phyloP scores from a whole-genome alignment of 2,329 filamentous ascomycete species.

The Fusarium sulawesiense region DNA sequence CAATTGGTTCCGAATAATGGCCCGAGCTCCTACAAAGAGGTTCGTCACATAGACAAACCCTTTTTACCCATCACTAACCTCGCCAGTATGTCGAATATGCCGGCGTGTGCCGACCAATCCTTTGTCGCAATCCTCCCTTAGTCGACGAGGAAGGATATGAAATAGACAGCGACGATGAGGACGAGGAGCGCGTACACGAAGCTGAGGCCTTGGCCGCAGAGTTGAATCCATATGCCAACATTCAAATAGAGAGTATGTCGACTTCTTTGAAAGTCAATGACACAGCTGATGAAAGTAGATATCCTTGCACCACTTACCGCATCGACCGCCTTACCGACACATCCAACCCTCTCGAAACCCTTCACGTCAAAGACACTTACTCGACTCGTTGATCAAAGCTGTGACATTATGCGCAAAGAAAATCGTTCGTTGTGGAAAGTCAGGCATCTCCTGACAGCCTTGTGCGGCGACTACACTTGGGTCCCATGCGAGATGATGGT shows the following conservation, averaged over 20 bases:
- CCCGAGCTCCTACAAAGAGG: slow-evolving; percentile 77
- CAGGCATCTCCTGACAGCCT: slow-evolving; percentile 76
- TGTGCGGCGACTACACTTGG: slow-evolving; percentile 81
- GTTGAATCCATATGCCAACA: slow-evolving; percentile 78
- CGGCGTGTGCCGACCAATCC: slow-evolving; percentile 77
- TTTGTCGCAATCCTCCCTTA: slow-evolving; percentile 77
- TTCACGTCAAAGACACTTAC: slow-evolving; percentile 80
- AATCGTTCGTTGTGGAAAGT: slow-evolving; percentile 78
- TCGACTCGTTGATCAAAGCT: slow-evolving; percentile 75
- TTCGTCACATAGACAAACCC: slow-evolving; percentile 48
- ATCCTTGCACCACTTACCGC: slow-evolving; percentile 80
- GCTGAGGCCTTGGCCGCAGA: slow-evolving; percentile 73
- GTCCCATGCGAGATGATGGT: slow-evolving; percentile 70
- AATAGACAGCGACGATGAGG: slow-evolving; percentile 77
- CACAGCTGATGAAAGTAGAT: slow-evolving; percentile 60
- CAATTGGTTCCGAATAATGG: slow-evolving; percentile 74
- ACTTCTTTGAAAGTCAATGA: slow-evolving; percentile 1
- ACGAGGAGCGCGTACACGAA: slow-evolving; percentile 71
- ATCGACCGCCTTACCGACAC: slow-evolving; percentile 77
- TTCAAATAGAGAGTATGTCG: slow-evolving; percentile 75
- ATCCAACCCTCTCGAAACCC: slow-evolving; percentile 78
- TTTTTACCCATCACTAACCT: slow-evolving; percentile 42
- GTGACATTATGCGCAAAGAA: slow-evolving; percentile 79
- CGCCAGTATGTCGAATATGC: slow-evolving; percentile 76
- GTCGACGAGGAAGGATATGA: slow-evolving; percentile 84